Base-by-base conservation (phyloP, 2,329 filamentous ascomycete genomes). In the Alternaria brassicicola region DNA sequence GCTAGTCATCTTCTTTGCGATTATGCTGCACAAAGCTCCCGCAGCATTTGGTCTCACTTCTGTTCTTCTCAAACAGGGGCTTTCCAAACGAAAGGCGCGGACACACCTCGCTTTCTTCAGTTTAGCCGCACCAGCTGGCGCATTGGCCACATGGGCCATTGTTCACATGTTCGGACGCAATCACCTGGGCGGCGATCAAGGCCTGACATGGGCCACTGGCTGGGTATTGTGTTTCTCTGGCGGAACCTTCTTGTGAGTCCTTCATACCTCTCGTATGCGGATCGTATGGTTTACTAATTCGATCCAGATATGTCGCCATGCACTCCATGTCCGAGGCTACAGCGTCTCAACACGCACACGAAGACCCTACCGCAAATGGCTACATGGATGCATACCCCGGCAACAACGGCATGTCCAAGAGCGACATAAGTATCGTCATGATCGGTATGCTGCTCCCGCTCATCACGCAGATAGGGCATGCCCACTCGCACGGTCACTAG, bases 21-120 rank as follows among this genome's bases (percentile, higher is more conserved):
- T 99, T 67, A 96, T 99, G 91, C 87, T 98, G 6, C 95, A 99
- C 78, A 99, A 98, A 80, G 94, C 93, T 1, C 94, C 93, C 0
- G 95, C 95, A 1, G 93, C 95, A 0, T 99, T 99, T 79, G 95
- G 95, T 0, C 81, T 99, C 46, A 98, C 94, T 0, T 93, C 93
- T 1, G 87, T 97, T 2, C 80, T 99, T 45, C 82, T 99, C 45
- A 96, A 94, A 76, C 93, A 97, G 73, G 95, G 95, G 0, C 82
- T 98, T 1, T 92, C 91, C 12, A 98, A 96, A 77, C 88, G 94
- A 41, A 89, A 88, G 9, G 92, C 93, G 1, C 84, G 94, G 56
- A 89, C 89, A 0, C 95, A 98, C 77, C 82, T 99, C 28, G 85
- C 96, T 52, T 85, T 97, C 19, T 99, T 99, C 78, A 97, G 93